Evolutionary conservation across 768 basidiomycete species (phyloP), one percentile per base, ranked within the genome.

Genomic region (Suillus fuscotomentosus): DNA sequence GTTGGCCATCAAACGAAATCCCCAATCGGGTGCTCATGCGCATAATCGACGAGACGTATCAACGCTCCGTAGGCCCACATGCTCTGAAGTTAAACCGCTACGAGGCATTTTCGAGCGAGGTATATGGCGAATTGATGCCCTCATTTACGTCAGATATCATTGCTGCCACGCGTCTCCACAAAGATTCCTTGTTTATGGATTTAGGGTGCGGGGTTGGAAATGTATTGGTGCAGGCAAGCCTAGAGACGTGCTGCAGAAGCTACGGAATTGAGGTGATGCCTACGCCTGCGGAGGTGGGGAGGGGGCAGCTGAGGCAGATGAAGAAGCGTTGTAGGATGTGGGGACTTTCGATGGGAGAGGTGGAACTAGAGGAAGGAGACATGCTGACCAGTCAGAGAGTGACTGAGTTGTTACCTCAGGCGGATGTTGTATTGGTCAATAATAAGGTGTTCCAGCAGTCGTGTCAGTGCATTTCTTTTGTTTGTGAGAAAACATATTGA

Each of bases 351-450:
- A 83, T 88, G 66, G 91, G 94, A 5, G 82, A 88, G 3, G 86
- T 94, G 34, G 89, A 92, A 73, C 78, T 93, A 14, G 88, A 91
- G 73, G 84, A 96, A 72, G 94, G 93, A 0, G 88, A 98, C 72
- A 97, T 99, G 87, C 80, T 94, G 57, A 78, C 82, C 63, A 87
- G 89, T 71, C 72, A 71, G 27, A 80, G 88, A 45, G 87, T 95
- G 17, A 82, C 87, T 50, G 85, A 88, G 72, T 79, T 94, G 59
- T 83, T 99, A 62, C 73, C 83, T 10, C 78, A 88, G 70, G 97
- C 97, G 3, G 95, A 99, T 71, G 93, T 99, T 1, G 89, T 99
- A 9, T 79, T 99, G 66, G 90, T 94, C 61, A 93, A 95, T 73
- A 95, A 94, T 73, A 94, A 92, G 76, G 90, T 91, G 1, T 95